Evolutionary conservation across 768 basidiomycete species (phyloP), one percentile per base, ranked within the genome.

Genomic region (Pholiota conissans): DNA sequence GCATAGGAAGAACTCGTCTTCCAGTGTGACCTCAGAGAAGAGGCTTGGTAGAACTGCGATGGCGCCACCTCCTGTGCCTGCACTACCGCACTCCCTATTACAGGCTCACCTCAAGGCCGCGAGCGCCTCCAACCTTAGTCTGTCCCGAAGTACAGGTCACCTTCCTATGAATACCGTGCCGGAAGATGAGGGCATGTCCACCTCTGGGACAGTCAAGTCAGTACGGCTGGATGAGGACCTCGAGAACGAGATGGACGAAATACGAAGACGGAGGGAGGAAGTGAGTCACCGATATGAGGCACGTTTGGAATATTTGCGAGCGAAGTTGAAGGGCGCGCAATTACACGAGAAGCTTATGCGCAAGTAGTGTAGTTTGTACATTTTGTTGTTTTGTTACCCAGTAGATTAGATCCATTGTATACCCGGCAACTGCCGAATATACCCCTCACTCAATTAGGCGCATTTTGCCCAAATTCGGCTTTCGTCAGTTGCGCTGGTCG

Each of bases 261-360:
- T 93, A 56, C 82, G 87, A 54, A 69, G 82, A 59, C 79, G 89
- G 60, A 76, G 89, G 34, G 84, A 82, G 54, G 90, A 91, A 64
- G 89, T 93, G 28, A 80, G 79, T 30, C 76, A 74, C 61, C 81
- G 90, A 62, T 93, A 93, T 65, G 86, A 89, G 55, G 81, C 81
- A 30, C 84, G 91, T 47, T 69, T 93, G 66, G 90, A 91, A 61
- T 93, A 90, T 67, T 74, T 93, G 63, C 83, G 88, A 32, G 91
- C 91, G 34, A 88, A 89, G 72, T 68, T 93, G 67, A 92, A 91
- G 73, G 87, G 89, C 18, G 91, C 90, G 1, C 88, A 92, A 73
- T 69, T 93, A 65, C 89, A 89, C 61, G 92, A 93, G 75, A 90
- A 91, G 69, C 72, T 93, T 63, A 62, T 89, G 76, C 84, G 82